Percentiles rank a stretch among this genome's conserved stretches.
Evolutionary conservation across 75 land plant species (phyloP).

Genomic region (Gnetum montanum): DNA sequence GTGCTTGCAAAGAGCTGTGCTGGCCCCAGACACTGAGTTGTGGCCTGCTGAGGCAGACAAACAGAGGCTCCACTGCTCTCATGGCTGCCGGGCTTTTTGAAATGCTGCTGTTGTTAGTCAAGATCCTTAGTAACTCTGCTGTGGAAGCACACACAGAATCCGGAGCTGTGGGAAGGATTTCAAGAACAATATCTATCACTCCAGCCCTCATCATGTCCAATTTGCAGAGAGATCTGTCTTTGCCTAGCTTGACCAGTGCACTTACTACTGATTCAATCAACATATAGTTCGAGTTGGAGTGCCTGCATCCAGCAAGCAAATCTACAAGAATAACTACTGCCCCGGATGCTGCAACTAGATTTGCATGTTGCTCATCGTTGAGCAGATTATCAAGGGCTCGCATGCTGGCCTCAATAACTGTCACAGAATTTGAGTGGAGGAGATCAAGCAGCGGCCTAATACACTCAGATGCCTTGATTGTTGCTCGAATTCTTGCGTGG

Average conservation of each 20-base stretch:
- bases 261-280: constrained; percentile 64
- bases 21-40: constrained; percentile 80
- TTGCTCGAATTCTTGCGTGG: constrained; percentile 30
- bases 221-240: constrained; percentile 71
- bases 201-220: constrained; percentile 93
- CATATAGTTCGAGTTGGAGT: constrained; percentile 38
- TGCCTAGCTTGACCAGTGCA: constrained; percentile 83
- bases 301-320: constrained; percentile 48
- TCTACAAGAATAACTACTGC: constrained; percentile 57
- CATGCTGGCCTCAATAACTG: constrained; percentile 36
- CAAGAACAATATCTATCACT: constrained; percentile 66
- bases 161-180: constrained; percentile 58
- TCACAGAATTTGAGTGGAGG: constrained; percentile 19
- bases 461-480: constrained; percentile 38
- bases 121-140: constrained; percentile 76
- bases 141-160: constrained; percentile 55
- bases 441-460: constrained; percentile 50
- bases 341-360: constrained; percentile 57
- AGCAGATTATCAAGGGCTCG: constrained; percentile 68
- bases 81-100: constrained; percentile 72
- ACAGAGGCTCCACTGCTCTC: constrained; percentile 77
- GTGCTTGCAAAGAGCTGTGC: constrained; percentile 92
- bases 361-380: constrained; percentile 84
- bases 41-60: constrained; percentile 40
- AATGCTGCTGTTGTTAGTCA: constrained; percentile 86